Evolutionary conservation across 495 filamentous ascomycete species (phyloP).

Genomic region (Aspergillus ellipticus): DNA sequence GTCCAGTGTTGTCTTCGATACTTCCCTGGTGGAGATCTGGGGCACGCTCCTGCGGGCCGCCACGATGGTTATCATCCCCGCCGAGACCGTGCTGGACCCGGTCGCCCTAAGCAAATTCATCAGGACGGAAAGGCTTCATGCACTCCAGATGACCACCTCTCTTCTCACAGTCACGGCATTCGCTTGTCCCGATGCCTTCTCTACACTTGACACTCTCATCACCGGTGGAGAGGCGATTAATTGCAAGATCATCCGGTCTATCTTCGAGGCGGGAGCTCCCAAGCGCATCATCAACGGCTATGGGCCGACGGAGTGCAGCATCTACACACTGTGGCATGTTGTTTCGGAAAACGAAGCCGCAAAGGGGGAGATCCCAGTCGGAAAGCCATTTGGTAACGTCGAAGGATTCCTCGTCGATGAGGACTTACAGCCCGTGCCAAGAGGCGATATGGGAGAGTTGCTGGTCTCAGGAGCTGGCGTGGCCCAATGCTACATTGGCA

Average conservation of each 20-base stretch:
- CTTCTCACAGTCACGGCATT: not conserved
- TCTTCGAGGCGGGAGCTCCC: not conserved
- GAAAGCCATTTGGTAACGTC: not conserved
- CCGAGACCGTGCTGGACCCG: not conserved
- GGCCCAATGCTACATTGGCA: not conserved
- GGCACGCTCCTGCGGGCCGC: not conserved
- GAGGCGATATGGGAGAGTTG: not conserved
- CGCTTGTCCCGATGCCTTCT: not conserved
- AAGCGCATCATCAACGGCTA: not conserved
- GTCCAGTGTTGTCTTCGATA: constrained; percentile 3
- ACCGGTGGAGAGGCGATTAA: constrained; percentile 3
- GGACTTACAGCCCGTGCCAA: not conserved
- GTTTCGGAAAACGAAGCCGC: not conserved
- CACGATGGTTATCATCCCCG: not conserved
- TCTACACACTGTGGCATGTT: not conserved
- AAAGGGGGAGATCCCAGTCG: not conserved
- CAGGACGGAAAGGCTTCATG: not conserved
- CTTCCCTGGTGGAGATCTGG: constrained; percentile 9
- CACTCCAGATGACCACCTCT: not conserved
- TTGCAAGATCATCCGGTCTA: not conserved
- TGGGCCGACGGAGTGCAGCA: constrained; percentile 5
- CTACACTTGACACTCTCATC: not conserved
- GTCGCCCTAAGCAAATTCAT: not conserved
- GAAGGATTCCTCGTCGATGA: constrained; percentile 1
- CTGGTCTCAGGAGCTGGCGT: not conserved